phyloP scores from a whole-genome alignment of 257 asterid species.

The Vinca minor region DNA sequence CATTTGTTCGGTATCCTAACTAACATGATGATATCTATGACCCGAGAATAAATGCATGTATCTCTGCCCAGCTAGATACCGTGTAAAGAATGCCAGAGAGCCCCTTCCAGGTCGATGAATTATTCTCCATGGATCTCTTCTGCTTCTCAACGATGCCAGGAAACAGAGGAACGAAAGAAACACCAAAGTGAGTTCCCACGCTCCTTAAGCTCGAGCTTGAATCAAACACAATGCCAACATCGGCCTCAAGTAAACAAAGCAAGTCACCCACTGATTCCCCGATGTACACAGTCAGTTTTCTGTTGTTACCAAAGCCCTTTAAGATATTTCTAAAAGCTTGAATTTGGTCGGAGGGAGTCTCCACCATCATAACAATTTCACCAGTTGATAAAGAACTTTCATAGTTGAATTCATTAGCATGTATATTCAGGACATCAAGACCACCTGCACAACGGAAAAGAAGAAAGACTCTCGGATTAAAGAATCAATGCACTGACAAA shows the following conservation, averaged over 20 bases:
- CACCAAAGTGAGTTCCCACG: conserved; percentile 72
- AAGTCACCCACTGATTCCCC: conserved; percentile 91
- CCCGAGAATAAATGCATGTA: conserved; percentile 64
- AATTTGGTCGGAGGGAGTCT: conserved; percentile 73
- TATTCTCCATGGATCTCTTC: conserved; percentile 34
- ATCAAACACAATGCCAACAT: conserved; percentile 72
- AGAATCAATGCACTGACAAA: background rate
- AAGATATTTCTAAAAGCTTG: conserved; percentile 48
- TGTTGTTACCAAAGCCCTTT: conserved; percentile 32
- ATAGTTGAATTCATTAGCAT: conserved; percentile 65
- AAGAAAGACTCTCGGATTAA: background rate
- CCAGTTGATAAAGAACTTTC: conserved; percentile 69
- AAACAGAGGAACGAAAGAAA: conserved; percentile 55
- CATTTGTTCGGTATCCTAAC: conserved; percentile 28
- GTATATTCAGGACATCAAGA: conserved; percentile 40
- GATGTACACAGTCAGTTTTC: conserved; percentile 48
- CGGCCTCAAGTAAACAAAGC: conserved; percentile 89
- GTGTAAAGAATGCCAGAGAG: conserved; percentile 71
- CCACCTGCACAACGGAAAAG: conserved; percentile 45
- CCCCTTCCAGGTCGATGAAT: conserved; percentile 51
- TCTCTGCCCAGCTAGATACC: conserved; percentile 81
- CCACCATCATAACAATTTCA: conserved; percentile 49
- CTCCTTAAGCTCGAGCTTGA: conserved; percentile 54
- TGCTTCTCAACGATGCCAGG: conserved; percentile 57
- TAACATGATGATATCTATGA: conserved; percentile 21